Evolutionary conservation across 306 rosid species (phyloP).

Genomic region (Sophora flavescens): DNA sequence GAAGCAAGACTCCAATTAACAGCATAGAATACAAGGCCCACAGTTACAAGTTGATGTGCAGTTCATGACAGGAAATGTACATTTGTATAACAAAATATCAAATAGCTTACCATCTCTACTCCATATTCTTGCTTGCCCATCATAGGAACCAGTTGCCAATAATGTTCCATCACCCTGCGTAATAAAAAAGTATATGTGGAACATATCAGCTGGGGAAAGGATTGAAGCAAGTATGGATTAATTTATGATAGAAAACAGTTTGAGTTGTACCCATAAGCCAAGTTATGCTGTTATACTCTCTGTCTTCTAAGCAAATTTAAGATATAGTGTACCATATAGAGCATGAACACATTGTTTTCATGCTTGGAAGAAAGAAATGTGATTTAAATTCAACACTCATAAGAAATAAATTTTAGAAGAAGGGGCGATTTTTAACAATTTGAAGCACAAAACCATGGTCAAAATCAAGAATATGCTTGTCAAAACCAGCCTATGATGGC

Average conservation of each 20-base stretch:
- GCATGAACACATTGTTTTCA: not conserved
- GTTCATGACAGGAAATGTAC: no score
- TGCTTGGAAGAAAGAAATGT: not conserved
- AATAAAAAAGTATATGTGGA: conserved; percentile 10
- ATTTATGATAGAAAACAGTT: not conserved
- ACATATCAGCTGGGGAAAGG: conserved; percentile 25
- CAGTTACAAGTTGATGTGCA: no score
- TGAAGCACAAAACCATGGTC: not conserved
- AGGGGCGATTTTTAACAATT: not conserved
- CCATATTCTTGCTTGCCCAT: conserved; percentile 87
- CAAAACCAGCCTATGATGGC: not conserved
- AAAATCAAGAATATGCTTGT: conserved; percentile 33
- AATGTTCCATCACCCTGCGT: conserved; percentile 68
- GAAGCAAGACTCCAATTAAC: no score
- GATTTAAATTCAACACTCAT: conserved; percentile 15
- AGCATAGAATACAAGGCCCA: no score
- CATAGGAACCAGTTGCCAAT: conserved; percentile 79
- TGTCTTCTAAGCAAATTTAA: not conserved
- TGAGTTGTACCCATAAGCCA: conserved; percentile 21
- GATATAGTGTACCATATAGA: not conserved
- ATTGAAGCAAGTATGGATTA: not conserved
- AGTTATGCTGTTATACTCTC: conserved; percentile 12
- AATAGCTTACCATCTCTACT: no score
- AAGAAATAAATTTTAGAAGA: not conserved
- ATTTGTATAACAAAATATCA: no score